Base-by-base conservation (phyloP, 371 early-diverging fungal species). In the Mucor plumbeus region DNA sequence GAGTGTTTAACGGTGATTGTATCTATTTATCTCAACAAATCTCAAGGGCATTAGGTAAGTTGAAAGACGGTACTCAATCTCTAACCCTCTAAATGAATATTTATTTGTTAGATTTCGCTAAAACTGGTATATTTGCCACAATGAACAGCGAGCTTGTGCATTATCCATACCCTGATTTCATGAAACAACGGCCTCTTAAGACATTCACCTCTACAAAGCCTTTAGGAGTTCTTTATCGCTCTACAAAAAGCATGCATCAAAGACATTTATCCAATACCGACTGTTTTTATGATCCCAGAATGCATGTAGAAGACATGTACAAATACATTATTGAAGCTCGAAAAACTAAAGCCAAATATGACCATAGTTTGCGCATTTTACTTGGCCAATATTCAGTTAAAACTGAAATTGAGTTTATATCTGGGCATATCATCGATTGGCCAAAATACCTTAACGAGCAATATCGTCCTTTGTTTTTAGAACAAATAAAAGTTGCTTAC, bases 141-240 rank as follows among this genome's bases (percentile, higher is more conserved):
- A 31, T 71, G 14, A 70, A 57, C 1, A 35, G 39, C 0, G 82
- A 83, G 5, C 63, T 83, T 0, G 56, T 69, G 13, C 84, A 86
- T 2, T 72, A 61, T 15, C 63, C 65, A 5, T 89, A 76, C 57
- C 94, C 94, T 3, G 91, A 92, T 59, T 94, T 89, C 68, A 88
- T 92, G 90, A 80, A 88, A 33, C 81, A 84, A 54, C 64, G 69
- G 0, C 61, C 60, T 14, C 75, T 81, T 15, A 48, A 57, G 13
- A 62, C 78, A 0, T 92, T 92, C 61, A 7, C 1, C 0, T 88
- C 89, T 6, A 54, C 59, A 39, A 83, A 85, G 17, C 78, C 84
- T 4, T 57, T 89, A 0, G 91, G 91, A 0, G 56, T 62, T 10
- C 75, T 92, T 0, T 91, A 85, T 67, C 76, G 87, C 0, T 53